A percentile compares a stretch with the other conserved stretches of the same genome.
These are phyloP conservation scores for Talaromyces sp. DNA, from an alignment of 2,329 filamentous ascomycete genomes.

Conservation along the genomic window DNA sequence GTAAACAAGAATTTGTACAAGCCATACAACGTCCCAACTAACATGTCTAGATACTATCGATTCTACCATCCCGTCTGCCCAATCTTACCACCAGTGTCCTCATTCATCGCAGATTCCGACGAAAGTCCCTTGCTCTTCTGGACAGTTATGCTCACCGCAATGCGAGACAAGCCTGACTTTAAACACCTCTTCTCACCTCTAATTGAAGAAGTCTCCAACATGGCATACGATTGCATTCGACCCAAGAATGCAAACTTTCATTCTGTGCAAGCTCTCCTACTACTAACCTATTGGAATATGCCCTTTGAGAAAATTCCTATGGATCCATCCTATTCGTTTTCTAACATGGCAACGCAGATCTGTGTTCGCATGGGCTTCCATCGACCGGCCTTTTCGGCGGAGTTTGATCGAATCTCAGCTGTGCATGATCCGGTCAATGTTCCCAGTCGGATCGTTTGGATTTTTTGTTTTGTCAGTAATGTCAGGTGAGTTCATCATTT, in stretches of 20 bases:
- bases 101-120: constrained; percentile 13
- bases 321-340: constrained; percentile 16
- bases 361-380: constrained; percentile 16
- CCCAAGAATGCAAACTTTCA: constrained; percentile 9
- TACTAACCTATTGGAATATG: constrained; percentile 19
- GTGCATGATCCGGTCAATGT: constrained; percentile 2
- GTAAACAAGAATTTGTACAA: background rate
- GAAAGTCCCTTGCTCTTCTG: constrained; percentile 14
- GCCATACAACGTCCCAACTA: background rate
- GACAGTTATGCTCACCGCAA: constrained; percentile 16
- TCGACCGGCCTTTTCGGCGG: constrained; percentile 5
- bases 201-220: background rate
- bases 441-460: constrained; percentile 15
- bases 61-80: constrained; percentile 9
- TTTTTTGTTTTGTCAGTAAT: constrained; percentile 18
- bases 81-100: constrained; percentile 5
- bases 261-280: constrained; percentile 17
- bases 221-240: constrained; percentile 13
- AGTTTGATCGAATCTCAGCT: constrained; percentile 12
- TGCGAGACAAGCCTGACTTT: constrained; percentile 5
- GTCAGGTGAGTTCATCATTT: constrained; percentile 7
- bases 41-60: constrained; percentile 3
- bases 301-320: constrained; percentile 15
- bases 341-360: constrained; percentile 16
- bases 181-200: background rate